Evolutionary conservation across 495 filamentous ascomycete genomes (phyloP).

Genomic region (Podospora conica): DNA sequence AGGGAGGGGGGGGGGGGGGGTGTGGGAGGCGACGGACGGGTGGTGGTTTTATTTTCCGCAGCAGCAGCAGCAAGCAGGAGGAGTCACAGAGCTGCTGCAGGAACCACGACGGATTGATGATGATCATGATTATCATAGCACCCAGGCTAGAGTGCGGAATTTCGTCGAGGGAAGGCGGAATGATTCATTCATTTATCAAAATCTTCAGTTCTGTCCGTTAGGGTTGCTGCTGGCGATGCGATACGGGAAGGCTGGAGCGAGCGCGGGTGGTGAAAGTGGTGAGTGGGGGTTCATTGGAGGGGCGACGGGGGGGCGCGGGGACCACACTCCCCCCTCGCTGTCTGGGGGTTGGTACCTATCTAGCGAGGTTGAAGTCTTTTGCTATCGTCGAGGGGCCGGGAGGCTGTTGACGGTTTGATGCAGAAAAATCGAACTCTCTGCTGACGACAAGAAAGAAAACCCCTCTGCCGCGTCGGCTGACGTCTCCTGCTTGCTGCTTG

Average conservation of each 20-base stretch:
- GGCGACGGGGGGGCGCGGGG: neutral
- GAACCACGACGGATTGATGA: neutral
- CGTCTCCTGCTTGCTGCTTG: neutral
- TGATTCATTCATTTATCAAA: neutral
- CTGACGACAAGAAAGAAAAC: neutral
- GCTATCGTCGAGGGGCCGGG: neutral
- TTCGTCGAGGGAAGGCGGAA: too few species aligned
- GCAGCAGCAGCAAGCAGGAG: too few species aligned
- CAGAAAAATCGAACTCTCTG: neutral
- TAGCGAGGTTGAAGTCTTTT: neutral
- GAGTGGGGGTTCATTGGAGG: neutral
- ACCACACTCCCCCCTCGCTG: too few species aligned
- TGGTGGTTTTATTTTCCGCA: neutral
- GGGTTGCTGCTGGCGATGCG: neutral
- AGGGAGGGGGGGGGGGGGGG: neutral
- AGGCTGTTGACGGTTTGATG: too few species aligned
- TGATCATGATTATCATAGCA: neutral
- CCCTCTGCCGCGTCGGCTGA: neutral
- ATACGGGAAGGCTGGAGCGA: neutral
- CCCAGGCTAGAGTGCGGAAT: neutral
- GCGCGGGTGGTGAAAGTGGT: neutral
- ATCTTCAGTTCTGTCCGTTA: neutral
- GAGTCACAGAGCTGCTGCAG: neutral
- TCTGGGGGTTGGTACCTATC: too few species aligned
- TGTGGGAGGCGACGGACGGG: neutral